phyloP scores from a whole-genome alignment of 1,284 basidiomycete genomes.

The Apiotrichum porosum region DNA sequence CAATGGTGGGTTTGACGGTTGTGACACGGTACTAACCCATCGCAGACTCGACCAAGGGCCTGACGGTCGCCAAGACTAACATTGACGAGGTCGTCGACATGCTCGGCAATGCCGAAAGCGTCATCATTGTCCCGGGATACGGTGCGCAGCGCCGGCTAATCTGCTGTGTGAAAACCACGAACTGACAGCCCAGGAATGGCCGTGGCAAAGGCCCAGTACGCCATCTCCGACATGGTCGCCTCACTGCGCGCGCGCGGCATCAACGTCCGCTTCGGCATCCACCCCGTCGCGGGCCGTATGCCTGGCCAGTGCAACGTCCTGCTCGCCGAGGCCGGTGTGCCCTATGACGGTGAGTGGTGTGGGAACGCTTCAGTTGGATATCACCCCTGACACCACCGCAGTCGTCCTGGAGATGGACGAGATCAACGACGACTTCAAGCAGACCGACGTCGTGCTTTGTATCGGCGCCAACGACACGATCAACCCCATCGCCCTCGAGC shows the following conservation, averaged over 20 bases:
- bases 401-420: constrained; percentile 87
- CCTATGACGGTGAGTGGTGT: constrained; percentile 71
- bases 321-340: constrained; percentile 77
- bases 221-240: constrained; percentile 72
- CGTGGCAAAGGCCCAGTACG: constrained; percentile 79
- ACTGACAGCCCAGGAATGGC: constrained; percentile 57
- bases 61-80: constrained; percentile 63
- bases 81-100: constrained; percentile 74
- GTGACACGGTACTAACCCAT: constrained; percentile 42
- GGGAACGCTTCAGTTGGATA: too few relatives aligned
- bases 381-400: constrained; percentile 39
- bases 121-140: constrained; percentile 82
- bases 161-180: too few relatives aligned
- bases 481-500: constrained; percentile 80
- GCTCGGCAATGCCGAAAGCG: constrained; percentile 68
- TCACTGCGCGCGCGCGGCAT: constrained; percentile 66
- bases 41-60: constrained; percentile 66
- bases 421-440: constrained; percentile 79
- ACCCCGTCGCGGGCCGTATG: constrained; percentile 46
- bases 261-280: constrained; percentile 56
- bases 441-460: constrained; percentile 73
- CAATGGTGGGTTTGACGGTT: constrained; percentile 18
- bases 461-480: constrained; percentile 81
- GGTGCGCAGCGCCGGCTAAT: constrained; percentile 44
- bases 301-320: constrained; percentile 71